Base-by-base conservation (phyloP, 257 asterid species). In the Scutellaria baicalensis region DNA sequence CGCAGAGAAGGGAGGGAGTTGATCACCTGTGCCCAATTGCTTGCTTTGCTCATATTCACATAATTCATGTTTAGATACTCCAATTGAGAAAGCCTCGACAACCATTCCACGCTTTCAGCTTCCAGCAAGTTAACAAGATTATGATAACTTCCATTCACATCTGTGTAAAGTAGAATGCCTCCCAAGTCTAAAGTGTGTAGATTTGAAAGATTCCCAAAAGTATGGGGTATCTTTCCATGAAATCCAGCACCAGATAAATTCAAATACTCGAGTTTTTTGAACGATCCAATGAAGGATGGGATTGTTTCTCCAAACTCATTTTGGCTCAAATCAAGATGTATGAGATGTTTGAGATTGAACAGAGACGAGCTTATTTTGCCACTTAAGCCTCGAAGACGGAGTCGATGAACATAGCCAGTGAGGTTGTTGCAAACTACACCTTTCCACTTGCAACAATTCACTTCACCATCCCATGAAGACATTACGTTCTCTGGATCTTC, bases 21-120 rank as follows among this genome's bases (percentile, higher is more conserved):
- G 58, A 17, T 51, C 33, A 16, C 58, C 31, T 39, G 60, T 17
- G n/a, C 33, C 76, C 75, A 75, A 6, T 67, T 49, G 9, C 49
- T 36, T 8, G 72, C 63, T 66, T n/a, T 66, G 57, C 75, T 71
- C 1, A 70, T 60, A 36, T 70, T 49, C 59, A 59, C 75, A 2
- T 7, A 0, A 50, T 44, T 50, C 79, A 79, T 45, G 20, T 55
- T 14, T 0, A 75, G 62, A 43, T 35, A 8, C 71, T 75, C 77
- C 39, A 79, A 23, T 14, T 6, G 39, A 3, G 73, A 43, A 39
- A 75, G 73, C 16, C 79, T 16, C 0, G 76, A 56, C 48, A 79
- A 1, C 84, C 81, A 76, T 3, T 67, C 62, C 1, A 79, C 56
- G 50, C 31, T 66, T 9, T 62, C 74, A 2, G 11, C 74, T 3